Evolutionary conservation across 2,329 filamentous ascomycete genomes (phyloP).

Genomic region (Graphilbum sp.): DNA sequence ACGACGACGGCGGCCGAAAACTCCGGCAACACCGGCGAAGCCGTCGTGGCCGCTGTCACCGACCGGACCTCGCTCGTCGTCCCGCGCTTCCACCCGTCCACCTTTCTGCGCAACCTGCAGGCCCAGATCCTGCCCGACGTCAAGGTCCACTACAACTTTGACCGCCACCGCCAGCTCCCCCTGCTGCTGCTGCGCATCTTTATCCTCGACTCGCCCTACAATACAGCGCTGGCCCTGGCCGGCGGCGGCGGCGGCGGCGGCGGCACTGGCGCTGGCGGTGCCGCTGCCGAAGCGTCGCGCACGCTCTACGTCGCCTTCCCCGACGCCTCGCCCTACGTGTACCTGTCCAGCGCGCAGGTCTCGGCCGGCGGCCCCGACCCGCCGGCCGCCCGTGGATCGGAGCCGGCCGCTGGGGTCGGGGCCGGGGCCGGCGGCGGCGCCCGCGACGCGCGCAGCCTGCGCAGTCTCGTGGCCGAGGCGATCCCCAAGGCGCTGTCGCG

Average conservation of each 20-base stretch:
- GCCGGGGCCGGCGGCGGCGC: too few species aligned
- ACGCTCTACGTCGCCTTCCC: slow-evolving; percentile 73
- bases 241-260: slow-evolving; percentile 7
- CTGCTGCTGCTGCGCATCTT: slow-evolving; percentile 64
- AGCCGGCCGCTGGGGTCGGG: background rate
- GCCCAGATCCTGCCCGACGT: slow-evolving; percentile 59
- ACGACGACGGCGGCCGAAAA: slow-evolving; percentile 14
- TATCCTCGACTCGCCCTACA: slow-evolving; percentile 68
- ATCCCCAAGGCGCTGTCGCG: slow-evolving; percentile 70
- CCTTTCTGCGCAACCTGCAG: slow-evolving; percentile 63
- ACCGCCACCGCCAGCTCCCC: slow-evolving; percentile 51
- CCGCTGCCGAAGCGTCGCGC: slow-evolving; percentile 48
- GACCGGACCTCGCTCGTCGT: slow-evolving; percentile 32
- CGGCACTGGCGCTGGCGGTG: too few species aligned
- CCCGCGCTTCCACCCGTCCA: slow-evolving; percentile 64
- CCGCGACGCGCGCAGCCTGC: slow-evolving; percentile 45
- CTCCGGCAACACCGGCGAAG: too few species aligned
- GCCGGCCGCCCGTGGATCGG: background rate
- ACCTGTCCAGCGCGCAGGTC: slow-evolving; percentile 37
- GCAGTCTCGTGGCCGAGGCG: slow-evolving; percentile 57
- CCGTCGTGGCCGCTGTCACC: slow-evolving; percentile 19
- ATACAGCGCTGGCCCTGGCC: slow-evolving; percentile 34
- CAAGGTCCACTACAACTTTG: slow-evolving; percentile 71
- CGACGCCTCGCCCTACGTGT: slow-evolving; percentile 61
- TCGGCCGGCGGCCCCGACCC: background rate